Conservation (phyloP, 2,329 filamentous ascomycete species). For the Microdochium paspali region DNA sequence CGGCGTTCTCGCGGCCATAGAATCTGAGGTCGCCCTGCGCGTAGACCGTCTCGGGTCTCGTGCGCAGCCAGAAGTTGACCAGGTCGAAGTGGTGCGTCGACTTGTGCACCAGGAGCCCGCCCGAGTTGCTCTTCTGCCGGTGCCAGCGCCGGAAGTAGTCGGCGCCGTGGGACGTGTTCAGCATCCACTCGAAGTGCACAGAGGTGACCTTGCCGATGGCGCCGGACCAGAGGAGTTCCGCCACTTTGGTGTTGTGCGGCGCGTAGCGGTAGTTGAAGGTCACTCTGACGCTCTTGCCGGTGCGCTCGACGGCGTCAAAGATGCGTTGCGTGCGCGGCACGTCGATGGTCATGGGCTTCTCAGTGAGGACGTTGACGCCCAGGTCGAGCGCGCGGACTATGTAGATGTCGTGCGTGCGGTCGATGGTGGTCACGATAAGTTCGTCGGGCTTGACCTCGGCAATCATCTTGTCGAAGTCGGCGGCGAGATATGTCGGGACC, state of each 20-base stretch:
- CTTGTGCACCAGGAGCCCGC: conserved; percentile 52
- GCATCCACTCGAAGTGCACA: conserved; percentile 55
- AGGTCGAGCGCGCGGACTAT: conserved; percentile 49
- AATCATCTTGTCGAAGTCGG: conserved; percentile 50
- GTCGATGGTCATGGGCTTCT: conserved; percentile 58
- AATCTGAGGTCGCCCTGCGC: conserved; percentile 49
- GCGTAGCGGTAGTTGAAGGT: conserved; percentile 58
- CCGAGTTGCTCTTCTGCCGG: conserved; percentile 49
- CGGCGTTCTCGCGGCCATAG: conserved; percentile 53
- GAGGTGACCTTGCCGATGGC: conserved; percentile 47
- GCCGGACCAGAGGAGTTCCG: conserved; percentile 40
- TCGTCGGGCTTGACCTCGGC: conserved; percentile 46
- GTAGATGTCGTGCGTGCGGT: conserved; percentile 51
- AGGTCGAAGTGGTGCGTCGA: conserved; percentile 56
- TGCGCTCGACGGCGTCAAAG: conserved; percentile 41
- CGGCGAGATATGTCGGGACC: conserved; percentile 44
- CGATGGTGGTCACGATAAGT: conserved; percentile 54
- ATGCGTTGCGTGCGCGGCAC: conserved; percentile 43
- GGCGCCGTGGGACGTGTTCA: conserved; percentile 51
- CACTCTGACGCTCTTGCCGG: conserved; percentile 39
- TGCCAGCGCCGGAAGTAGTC: conserved; percentile 58
- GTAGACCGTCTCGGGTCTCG: conserved; percentile 44
- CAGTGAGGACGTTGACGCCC: conserved; percentile 51
- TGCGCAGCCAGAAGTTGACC: conserved; percentile 53
- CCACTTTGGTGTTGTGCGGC: conserved; percentile 54